phyloP scores from a whole-genome alignment of 805 yeast genomes.

The Candida awuae region DNA sequence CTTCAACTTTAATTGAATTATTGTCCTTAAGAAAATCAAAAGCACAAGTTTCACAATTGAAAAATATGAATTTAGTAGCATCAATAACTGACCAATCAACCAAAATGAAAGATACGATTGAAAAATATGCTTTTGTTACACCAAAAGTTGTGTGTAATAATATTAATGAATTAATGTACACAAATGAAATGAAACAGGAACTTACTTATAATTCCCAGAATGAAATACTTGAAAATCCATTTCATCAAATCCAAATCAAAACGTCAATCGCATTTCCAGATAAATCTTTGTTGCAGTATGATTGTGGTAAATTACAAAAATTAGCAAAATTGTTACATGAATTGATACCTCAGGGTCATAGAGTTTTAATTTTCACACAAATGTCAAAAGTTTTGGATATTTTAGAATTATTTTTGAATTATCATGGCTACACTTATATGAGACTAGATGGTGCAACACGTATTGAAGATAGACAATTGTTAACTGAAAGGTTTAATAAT shows the following conservation, averaged over 20 bases:
- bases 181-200: constrained; percentile 29
- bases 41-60: constrained; percentile 24
- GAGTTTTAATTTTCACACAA: constrained; percentile 93
- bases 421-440: constrained; percentile 90
- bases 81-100: constrained; percentile 35
- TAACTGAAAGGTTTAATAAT: constrained; percentile 87
- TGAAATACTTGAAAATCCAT: constrained; percentile 35
- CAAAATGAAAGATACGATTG: constrained; percentile 44
- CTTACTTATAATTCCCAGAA: constrained; percentile 25
- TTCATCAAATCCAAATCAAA: constrained; percentile 79
- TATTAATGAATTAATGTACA: constrained; percentile 46
- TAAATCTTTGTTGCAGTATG: constrained; percentile 82
- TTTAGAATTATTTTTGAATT: constrained; percentile 84
- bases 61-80: constrained; percentile 31
- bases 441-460: constrained; percentile 96
- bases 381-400: constrained; percentile 96
- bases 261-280: constrained; percentile 94
- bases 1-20: constrained; percentile 44
- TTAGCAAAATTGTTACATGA: constrained; percentile 69
- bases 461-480: constrained; percentile 89
- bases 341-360: constrained; percentile 77
- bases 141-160: constrained; percentile 80
- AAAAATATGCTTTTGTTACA: constrained; percentile 77
- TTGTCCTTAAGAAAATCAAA: constrained; percentile 29
- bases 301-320: constrained; percentile 93